Base-by-base conservation (phyloP, 2,329 filamentous ascomycete species). In the Madurella fahalii region DNA sequence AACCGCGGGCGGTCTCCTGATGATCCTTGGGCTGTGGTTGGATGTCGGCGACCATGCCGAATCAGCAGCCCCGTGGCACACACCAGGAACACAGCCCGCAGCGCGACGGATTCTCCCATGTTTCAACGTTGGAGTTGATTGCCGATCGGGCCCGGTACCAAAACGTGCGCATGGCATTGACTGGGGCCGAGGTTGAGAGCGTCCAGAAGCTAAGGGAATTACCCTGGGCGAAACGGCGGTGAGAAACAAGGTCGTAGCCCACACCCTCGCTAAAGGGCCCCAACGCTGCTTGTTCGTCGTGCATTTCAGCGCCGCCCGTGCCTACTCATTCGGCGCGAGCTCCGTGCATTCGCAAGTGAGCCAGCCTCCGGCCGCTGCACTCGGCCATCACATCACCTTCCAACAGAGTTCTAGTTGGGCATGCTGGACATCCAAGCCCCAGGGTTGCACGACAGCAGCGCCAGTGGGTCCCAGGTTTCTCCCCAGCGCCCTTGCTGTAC, bases 181-280 rank as follows among this genome's bases (percentile, higher is more conserved):
- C 34, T 11, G 34, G 34, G 34, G 13, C 11, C 34, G 2, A 37
- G 34, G 34, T 15, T 5, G 13, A 11, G 4, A 11, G 11, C 11
- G 34, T 37, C 13, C 34, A 12, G 11, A 15, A 37, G 34, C 11
- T 37, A 25, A 3, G 3, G 25, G 3, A 25, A 25, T 25, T 25
- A 25, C 3, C 25, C 25, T 25, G 25, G 25, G 34, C 34, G 4
- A 52, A 52, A 52, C 42, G 50, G 50, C 50, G 50, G 50, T 52
- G 49, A 51, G 47, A 31, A 16, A 20, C 31, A 25, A 11, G 31
- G 34, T 17, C 43, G 31, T 18, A 47, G 34, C 41, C 32, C 32
- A 30, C 49, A 40, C 17, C 43, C 34, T 37, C 34, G 34, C 34
- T 37, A 12, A 2, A 37, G 31, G 31, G 11, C 13, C 34, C 11